phyloP scores from a whole-genome alignment of 2,329 filamentous ascomycete genomes.

The Lomentospora prolificans region DNA sequence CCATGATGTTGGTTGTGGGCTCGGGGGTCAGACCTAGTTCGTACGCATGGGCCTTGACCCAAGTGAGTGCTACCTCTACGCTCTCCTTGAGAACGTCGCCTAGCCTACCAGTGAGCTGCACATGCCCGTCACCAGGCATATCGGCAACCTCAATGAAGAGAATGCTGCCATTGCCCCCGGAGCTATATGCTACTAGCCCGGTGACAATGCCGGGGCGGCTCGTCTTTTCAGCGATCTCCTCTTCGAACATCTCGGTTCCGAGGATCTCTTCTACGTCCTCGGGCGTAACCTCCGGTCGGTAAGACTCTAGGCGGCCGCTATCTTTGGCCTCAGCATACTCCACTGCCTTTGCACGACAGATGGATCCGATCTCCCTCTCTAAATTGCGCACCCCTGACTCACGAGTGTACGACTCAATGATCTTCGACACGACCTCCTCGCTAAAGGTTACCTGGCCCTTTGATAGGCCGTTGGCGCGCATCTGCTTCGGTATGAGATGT shows the following conservation, averaged over 20 bases:
- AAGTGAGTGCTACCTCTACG: conserved; percentile 89
- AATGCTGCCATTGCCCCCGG: conserved; percentile 87
- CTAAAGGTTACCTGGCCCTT: conserved; percentile 66
- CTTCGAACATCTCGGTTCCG: conserved; percentile 86
- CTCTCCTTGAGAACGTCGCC: conserved; percentile 96
- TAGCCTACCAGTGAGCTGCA: conserved; percentile 92
- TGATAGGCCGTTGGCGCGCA: conserved; percentile 76
- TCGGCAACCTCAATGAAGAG: conserved; percentile 97
- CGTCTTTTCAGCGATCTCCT: conserved; percentile 78
- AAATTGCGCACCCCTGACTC: conserved; percentile 94
- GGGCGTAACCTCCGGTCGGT: conserved; percentile 63
- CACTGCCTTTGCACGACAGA: conserved; percentile 91
- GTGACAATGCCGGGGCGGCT: conserved; percentile 86
- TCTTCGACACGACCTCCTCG: conserved; percentile 82
- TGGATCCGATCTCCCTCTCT: conserved; percentile 87
- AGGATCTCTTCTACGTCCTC: conserved; percentile 84
- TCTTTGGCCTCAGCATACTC: conserved; percentile 90
- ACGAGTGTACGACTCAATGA: conserved; percentile 92
- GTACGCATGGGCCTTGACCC: conserved; percentile 94
- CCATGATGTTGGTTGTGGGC: conserved; percentile 87
- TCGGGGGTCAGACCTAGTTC: conserved; percentile 76
- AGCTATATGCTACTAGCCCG: conserved; percentile 88
- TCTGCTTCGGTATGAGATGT: conserved; percentile 94
- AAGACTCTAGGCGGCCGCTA: conserved; percentile 53
- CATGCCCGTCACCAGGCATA: conserved; percentile 85